Conservation (phyloP, 2,329 filamentous ascomycete species). For the Ceratocystis papillata region DNA sequence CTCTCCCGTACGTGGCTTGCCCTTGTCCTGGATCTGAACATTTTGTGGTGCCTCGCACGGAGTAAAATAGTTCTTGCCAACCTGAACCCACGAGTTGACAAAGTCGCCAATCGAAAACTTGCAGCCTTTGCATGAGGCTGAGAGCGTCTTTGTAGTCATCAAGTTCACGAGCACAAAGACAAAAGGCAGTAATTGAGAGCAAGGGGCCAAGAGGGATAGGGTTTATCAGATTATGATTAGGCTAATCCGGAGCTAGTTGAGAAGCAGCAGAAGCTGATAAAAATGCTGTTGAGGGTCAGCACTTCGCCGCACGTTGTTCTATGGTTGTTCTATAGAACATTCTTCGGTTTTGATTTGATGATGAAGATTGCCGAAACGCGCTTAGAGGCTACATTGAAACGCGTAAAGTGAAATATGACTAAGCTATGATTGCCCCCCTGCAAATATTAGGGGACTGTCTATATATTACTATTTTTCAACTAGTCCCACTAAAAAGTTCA, state of each 20-base stretch:
- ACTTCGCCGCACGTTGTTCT: background rate
- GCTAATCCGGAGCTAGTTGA: background rate
- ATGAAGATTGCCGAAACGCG: background rate
- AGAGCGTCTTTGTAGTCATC: conserved; percentile 25
- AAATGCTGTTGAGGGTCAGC: background rate
- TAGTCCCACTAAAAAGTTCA: conserved; percentile 21
- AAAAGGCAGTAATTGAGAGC: background rate
- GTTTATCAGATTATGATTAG: background rate
- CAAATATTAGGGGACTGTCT: background rate
- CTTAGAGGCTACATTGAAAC: background rate
- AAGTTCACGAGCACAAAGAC: too few relatives aligned
- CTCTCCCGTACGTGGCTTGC: conserved; percentile 30
- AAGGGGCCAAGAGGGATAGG: background rate
- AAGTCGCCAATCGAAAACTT: conserved; percentile 30
- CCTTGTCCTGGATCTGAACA: conserved; percentile 27
- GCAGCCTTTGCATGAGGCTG: conserved; percentile 31
- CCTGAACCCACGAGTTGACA: conserved; percentile 34
- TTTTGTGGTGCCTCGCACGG: conserved; percentile 29
- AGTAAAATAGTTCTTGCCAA: conserved; percentile 35
- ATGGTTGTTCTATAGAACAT: background rate
- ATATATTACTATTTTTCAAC: background rate
- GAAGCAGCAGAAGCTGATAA: background rate
- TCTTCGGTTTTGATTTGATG: background rate
- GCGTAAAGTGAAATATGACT: conserved; percentile 15
- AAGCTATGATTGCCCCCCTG: background rate